These are phyloP conservation scores for Rhizophagus clarus DNA, from an alignment of 192 early-diverging fungal genomes.

Conservation along the genomic window DNA sequence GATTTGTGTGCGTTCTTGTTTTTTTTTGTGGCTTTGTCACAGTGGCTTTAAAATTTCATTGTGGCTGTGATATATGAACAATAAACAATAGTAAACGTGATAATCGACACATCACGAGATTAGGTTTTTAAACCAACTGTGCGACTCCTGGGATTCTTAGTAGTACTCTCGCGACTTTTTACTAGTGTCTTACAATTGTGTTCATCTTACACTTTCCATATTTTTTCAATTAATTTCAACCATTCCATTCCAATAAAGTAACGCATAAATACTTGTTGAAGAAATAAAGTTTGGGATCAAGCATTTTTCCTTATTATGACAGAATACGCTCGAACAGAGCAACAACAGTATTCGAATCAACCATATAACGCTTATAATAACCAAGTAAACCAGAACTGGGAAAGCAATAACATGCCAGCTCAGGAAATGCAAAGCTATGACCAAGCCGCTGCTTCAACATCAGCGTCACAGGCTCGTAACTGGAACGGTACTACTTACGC, in stretches of 20 bases:
- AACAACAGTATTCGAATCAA: neutral
- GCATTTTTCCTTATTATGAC: neutral
- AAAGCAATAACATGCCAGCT: slow-evolving; percentile 3
- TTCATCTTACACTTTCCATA: neutral
- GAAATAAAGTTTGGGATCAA: neutral
- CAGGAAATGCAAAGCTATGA: neutral
- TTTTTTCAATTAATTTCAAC: neutral
- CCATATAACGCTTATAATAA: neutral
- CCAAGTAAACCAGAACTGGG: slow-evolving; percentile 1
- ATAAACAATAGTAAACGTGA: neutral
- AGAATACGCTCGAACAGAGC: neutral
- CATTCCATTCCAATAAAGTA: neutral
- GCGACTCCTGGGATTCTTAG: neutral
- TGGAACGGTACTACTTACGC: slow-evolving; percentile 1
- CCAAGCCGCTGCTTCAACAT: neutral
- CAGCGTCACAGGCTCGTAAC: neutral
- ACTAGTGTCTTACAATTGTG: slow-evolving; percentile 1
- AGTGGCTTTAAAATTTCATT: neutral
- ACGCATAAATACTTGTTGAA: neutral
- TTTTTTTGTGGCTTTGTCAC: neutral
- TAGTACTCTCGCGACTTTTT: slow-evolving; percentile 6
- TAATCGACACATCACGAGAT: neutral
- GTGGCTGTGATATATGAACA: neutral
- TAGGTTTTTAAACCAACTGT: neutral
- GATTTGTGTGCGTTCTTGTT: neutral